Evolutionary conservation across 805 yeast species (phyloP).

Genomic region (Candida tallmaniae): DNA sequence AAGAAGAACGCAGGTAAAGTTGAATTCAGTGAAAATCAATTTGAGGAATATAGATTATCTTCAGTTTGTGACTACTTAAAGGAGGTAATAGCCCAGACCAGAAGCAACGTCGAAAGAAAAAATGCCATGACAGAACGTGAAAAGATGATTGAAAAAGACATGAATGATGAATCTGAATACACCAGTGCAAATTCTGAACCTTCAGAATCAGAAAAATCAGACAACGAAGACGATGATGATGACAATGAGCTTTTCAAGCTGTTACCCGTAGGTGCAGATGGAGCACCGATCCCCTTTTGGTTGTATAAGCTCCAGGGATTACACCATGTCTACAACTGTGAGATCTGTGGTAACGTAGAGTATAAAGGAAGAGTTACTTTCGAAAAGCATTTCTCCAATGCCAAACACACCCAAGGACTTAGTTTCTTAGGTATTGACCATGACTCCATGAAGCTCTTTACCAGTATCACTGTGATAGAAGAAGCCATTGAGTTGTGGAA

Average conservation of each 20-base stretch:
- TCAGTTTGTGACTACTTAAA: slow-evolving; percentile 33
- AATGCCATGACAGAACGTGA: slow-evolving; percentile 70
- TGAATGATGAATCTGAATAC: slow-evolving; percentile 35
- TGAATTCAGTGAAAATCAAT: not conserved
- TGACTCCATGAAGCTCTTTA: slow-evolving; percentile 41
- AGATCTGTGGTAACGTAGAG: slow-evolving; percentile 72
- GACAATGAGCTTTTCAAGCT: slow-evolving; percentile 46
- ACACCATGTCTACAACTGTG: slow-evolving; percentile 68
- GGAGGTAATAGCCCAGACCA: slow-evolving; percentile 45
- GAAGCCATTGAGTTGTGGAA: slow-evolving; percentile 66
- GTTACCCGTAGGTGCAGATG: slow-evolving; percentile 82
- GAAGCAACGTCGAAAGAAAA: slow-evolving; percentile 58
- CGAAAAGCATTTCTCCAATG: slow-evolving; percentile 69
- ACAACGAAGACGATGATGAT: slow-evolving; percentile 16
- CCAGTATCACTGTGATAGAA: slow-evolving; percentile 58
- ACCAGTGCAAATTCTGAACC: slow-evolving; percentile 31
- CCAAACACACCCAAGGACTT: slow-evolving; percentile 70
- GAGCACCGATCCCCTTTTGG: slow-evolving; percentile 92
- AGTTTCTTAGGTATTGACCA: slow-evolving; percentile 66
- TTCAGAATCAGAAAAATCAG: slow-evolving; percentile 13
- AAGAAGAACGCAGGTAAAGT: slow-evolving; percentile 37
- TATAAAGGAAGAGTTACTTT: slow-evolving; percentile 73
- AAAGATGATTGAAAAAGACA: slow-evolving; percentile 44
- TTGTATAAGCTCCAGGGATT: slow-evolving; percentile 85
- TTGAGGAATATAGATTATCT: slow-evolving; percentile 37